A percentile compares a stretch with the other conserved stretches of the same genome.
Conservation (phyloP, 352 stramenopile genomes). For the Phytophthora constricta region DNA sequence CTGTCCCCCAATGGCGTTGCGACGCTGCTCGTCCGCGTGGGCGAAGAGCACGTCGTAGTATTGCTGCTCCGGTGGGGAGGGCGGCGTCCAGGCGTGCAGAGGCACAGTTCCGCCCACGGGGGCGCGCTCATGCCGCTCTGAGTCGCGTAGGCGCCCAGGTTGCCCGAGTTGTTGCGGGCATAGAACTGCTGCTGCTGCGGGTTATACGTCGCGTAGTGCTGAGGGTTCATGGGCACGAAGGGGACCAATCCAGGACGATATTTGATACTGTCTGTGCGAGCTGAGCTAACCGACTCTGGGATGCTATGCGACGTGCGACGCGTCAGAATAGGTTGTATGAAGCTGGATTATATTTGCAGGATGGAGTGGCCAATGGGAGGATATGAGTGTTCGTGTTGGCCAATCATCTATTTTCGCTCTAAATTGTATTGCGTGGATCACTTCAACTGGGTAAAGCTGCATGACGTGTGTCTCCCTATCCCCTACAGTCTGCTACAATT, state of each 20-base stretch:
- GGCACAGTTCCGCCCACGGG: slow-evolving; percentile 1
- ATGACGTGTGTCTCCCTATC: neutral
- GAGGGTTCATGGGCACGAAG: slow-evolving; percentile 44
- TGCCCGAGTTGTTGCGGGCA: slow-evolving; percentile 39
- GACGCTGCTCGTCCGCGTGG: slow-evolving; percentile 85
- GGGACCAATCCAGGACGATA: slow-evolving; percentile 15
- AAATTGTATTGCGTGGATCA: neutral
- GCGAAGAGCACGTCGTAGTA: slow-evolving; percentile 94
- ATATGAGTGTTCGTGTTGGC: neutral
- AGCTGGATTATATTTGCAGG: neutral
- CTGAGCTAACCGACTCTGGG: too few species aligned
- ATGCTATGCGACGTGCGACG: neutral
- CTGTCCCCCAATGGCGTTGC: slow-evolving; percentile 85
- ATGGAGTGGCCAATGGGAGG: neutral
- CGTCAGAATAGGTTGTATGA: too few species aligned
- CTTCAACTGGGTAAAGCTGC: neutral
- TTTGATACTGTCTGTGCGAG: slow-evolving; percentile 7
- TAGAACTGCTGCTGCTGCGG: slow-evolving; percentile 59
- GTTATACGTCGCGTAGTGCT: slow-evolving; percentile 66
- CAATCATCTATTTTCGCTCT: neutral
- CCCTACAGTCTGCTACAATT: neutral
- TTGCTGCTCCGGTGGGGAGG: slow-evolving; percentile 68
- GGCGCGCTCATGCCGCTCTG: slow-evolving; percentile 31
- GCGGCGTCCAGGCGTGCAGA: slow-evolving; percentile 64
- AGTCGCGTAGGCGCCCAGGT: slow-evolving; percentile 38